These are phyloP conservation scores for Chloroidium sp. DNA, from an alignment of 163 green algal genomes.

Conservation along the genomic window DNA sequence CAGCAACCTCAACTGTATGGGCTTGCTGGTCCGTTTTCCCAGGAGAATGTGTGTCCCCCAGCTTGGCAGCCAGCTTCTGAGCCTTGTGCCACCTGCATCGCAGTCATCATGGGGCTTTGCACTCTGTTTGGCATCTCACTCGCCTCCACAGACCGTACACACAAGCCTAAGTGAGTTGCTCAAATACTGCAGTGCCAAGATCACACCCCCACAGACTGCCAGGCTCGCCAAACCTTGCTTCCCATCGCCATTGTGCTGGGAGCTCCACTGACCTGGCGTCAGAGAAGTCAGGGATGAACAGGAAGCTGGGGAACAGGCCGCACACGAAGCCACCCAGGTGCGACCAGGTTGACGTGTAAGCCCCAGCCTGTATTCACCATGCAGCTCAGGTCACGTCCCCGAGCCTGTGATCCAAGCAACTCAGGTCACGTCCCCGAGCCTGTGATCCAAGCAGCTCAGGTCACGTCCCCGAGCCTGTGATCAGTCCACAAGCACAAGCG, in stretches of 20 bases:
- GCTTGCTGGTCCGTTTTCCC: neutral
- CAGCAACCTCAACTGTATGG: neutral
- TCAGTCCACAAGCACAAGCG: too few relatives aligned
- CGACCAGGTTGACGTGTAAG: constrained; percentile 51
- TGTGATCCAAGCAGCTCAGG: too few relatives aligned
- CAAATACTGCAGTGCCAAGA: too few relatives aligned
- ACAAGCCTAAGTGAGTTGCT: too few relatives aligned
- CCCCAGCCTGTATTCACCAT: neutral
- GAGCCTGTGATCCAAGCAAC: too few relatives aligned
- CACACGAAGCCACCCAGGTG: constrained; percentile 71
- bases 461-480: too few relatives aligned
- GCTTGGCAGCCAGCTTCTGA: neutral
- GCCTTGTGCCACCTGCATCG: neutral
- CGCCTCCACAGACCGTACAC: too few relatives aligned
- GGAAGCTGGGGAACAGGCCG: constrained; percentile 55
- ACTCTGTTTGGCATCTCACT: too few relatives aligned
- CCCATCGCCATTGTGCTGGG: neutral
- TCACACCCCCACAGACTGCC: neutral
- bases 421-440: too few relatives aligned
- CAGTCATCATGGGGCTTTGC: neutral
- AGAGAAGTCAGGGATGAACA: constrained; percentile 61
- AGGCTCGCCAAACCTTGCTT: neutral
- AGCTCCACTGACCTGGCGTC: constrained; percentile 15
- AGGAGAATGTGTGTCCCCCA: constrained; percentile 18
- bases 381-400: neutral